A percentile compares a stretch with the other conserved stretches of the same genome.
Evolutionary conservation across 768 basidiomycete species (phyloP).

Genomic region (Tricholoma sp.): DNA sequence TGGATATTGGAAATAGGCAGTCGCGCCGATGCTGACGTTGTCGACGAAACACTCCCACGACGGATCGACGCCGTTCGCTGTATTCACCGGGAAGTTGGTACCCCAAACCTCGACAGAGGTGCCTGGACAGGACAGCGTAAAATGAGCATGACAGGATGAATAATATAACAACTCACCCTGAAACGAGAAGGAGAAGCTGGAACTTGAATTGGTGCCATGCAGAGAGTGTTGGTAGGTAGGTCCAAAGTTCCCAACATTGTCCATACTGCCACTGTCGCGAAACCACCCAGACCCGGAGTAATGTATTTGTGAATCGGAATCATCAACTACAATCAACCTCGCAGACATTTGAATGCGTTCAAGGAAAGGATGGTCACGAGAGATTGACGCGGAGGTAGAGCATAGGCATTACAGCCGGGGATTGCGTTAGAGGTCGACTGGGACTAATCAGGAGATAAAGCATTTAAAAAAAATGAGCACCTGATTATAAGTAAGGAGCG

Average conservation of each 20-base stretch:
- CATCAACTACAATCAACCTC: conserved; percentile 13
- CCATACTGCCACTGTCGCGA: conserved; percentile 9
- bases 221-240: conserved; percentile 15
- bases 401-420: neutral
- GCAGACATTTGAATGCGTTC: neutral
- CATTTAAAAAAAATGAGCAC: neutral
- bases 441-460: neutral
- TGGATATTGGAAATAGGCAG: conserved; percentile 8
- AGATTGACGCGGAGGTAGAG: neutral
- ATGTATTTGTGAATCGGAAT: conserved; percentile 17
- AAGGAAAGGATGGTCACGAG: neutral
- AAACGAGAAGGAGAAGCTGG: neutral
- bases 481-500: too few relatives aligned
- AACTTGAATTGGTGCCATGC: conserved; percentile 2
- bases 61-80: conserved; percentile 10
- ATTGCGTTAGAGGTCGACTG: neutral
- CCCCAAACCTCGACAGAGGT: neutral
- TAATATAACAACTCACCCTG: neutral
- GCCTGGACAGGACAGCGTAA: neutral
- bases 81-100: neutral
- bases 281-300: conserved; percentile 17
- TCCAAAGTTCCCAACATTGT: conserved; percentile 13
- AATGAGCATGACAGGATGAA: neutral
- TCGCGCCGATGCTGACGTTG: conserved; percentile 17
- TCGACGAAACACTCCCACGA: conserved; percentile 19